phyloP scores from a whole-genome alignment of 352 stramenopile species.

The Phytophthora citricola region DNA sequence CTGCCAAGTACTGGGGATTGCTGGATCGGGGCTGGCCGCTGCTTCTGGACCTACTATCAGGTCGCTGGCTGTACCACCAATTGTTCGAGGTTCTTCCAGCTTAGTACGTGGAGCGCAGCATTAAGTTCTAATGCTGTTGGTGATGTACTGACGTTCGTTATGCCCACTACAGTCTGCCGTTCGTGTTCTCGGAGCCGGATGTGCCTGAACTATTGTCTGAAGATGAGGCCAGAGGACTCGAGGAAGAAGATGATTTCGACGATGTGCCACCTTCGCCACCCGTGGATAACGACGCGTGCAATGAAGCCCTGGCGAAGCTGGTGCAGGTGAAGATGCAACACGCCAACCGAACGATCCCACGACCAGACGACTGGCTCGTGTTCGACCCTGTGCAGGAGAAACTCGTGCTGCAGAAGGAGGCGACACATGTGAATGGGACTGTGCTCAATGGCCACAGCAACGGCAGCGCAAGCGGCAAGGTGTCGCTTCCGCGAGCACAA shows the following conservation, averaged over 20 bases:
- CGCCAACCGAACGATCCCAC: conserved; percentile 55
- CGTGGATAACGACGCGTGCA: conserved; percentile 46
- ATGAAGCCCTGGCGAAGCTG: conserved; percentile 59
- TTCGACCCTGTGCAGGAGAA: conserved; percentile 70
- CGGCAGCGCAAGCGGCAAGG: conserved; percentile 17
- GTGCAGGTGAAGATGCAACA: conserved; percentile 68
- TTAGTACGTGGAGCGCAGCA: conserved; percentile 50
- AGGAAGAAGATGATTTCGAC: conserved; percentile 31
- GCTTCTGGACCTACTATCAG: conserved; percentile 54
- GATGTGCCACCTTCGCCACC: conserved; percentile 19
- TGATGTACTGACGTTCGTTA: conserved; percentile 8
- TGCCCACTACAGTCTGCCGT: conserved; percentile 49
- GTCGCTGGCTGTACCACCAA: conserved; percentile 63
- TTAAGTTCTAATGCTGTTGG: conserved; percentile 4
- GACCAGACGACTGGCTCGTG: conserved; percentile 78
- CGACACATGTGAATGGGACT: conserved; percentile 11
- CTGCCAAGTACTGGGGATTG: conserved; percentile 43
- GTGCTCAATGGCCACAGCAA: conserved; percentile 21
- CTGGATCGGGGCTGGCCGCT: conserved; percentile 57
- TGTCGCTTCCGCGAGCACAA: conserved; percentile 28
- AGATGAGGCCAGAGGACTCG: conserved; percentile 33
- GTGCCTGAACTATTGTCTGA: conserved; percentile 76
- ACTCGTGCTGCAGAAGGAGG: conserved; percentile 65
- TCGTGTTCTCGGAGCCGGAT: conserved; percentile 55
- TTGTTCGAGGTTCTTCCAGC: conserved; percentile 54